Evolutionary conservation across 2,329 filamentous ascomycete genomes (phyloP), one percentile per base, ranked within the genome.

Genomic region (Trichoderma afroharzianum): DNA sequence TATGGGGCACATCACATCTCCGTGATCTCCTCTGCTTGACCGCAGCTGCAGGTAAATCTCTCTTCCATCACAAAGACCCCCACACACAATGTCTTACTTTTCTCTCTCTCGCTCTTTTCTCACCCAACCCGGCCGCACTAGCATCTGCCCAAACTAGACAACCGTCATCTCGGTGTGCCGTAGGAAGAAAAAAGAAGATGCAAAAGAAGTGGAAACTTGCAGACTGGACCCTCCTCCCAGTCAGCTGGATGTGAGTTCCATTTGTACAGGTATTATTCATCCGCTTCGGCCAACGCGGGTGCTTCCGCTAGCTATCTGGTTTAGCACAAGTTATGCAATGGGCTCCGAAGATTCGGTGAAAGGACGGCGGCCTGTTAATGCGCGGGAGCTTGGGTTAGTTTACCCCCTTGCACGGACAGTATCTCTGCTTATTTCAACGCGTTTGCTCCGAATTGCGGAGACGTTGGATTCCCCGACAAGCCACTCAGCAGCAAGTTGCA

Each of bases 371-470:
- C 39, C 15, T 43, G 39, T 43, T 43, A 43, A 43, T 43, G 64
- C 53, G 53, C 64, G 64, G 64, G 64, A 68, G 64, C 55, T 47
- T 58, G 53, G 33, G 36, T 68, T 59, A 47, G 53, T 26, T 11
- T 4, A 14, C 58, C 59, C 64, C 64, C 55, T 59, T 68, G 57
- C 57, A 59, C 57, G 18, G 55, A 68, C 64, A 68, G 36, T 18
- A 32, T 61, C 14, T 47, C 18, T 66, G 63, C 47, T 66, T 66
- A 55, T 55, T 66, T 55, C 18, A 66, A 59, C 53, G 64, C 64
- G 55, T 57, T 59, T 61, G 64, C 63, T 67, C 50, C 50, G 50
- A 58, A 28, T 30, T 67, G 50, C 50, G 63, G 32, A 66, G 50
- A 21, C 43, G n/a, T 18, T 64, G 28, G 26, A 50, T 30, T 53